These are phyloP conservation scores for Colletotrichum theobromicola DNA, from an alignment of 2,329 filamentous ascomycete species.

Conservation along the genomic window DNA sequence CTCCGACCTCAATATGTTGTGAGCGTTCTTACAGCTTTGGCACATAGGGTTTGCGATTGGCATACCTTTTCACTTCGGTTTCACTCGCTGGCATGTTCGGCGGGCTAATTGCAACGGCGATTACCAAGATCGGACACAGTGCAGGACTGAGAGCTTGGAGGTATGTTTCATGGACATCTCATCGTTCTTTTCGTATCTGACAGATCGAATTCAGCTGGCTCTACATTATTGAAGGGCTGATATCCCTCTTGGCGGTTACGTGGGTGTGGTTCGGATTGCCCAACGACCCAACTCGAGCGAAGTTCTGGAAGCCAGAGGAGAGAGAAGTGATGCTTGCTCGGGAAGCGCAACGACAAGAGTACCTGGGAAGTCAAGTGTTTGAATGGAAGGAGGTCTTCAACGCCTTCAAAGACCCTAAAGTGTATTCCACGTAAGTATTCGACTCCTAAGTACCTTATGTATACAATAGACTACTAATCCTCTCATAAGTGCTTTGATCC, in stretches of 20 bases:
- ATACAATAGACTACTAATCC: background rate
- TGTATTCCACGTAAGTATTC: slow-evolving; percentile 46
- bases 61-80: slow-evolving; percentile 34
- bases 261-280: slow-evolving; percentile 52
- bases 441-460: background rate
- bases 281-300: slow-evolving; percentile 48
- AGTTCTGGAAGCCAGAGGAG: slow-evolving; percentile 52
- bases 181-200: background rate
- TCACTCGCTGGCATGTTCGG: slow-evolving; percentile 35
- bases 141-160: slow-evolving; percentile 51
- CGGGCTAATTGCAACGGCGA: slow-evolving; percentile 32
- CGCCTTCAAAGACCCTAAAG: slow-evolving; percentile 53
- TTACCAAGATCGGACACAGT: slow-evolving; percentile 46
- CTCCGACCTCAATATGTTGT: background rate
- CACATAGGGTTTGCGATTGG: slow-evolving; percentile 28
- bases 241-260: slow-evolving; percentile 41
- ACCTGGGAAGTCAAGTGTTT: slow-evolving; percentile 53
- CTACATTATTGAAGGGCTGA: slow-evolving; percentile 50
- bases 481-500: slow-evolving; percentile 37
- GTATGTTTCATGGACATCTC: background rate
- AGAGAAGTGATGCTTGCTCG: slow-evolving; percentile 54
- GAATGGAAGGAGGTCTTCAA: slow-evolving; percentile 53
- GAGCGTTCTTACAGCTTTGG: background rate
- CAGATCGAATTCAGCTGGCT: slow-evolving; percentile 41
- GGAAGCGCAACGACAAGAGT: slow-evolving; percentile 46